Evolutionary conservation across 2,329 filamentous ascomycete species (phyloP), one percentile per base, ranked within the genome.

Genomic region (Colletotrichum aenigma): DNA sequence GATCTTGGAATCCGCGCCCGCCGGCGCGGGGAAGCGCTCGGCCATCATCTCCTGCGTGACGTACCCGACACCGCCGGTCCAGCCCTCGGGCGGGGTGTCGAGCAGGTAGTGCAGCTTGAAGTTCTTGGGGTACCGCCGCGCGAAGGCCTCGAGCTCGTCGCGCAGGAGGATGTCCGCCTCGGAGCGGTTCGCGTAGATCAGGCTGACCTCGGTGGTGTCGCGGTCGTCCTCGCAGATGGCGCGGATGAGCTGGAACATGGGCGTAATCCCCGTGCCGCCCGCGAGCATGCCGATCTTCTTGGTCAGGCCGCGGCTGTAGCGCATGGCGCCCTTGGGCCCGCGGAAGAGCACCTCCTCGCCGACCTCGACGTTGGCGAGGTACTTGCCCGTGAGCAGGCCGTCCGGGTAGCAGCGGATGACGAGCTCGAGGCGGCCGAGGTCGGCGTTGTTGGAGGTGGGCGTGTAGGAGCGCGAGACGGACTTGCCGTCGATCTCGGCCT

Each of bases 121-220:
- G 76, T 91, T 91, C 28, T 86, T 82, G 0, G 89, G 89, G 67
- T 89, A 90, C 30, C 83, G 81, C 26, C 83, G 78, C 1, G 89
- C 89, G 74, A 90, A 91, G 0, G 79, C 78, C 28, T 93, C 91
- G 2, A 93, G 86, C 79, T 93, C 86, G 1, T 85, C 77, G 0
- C 90, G 84, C 18, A 93, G 82, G 9, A 94, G 81, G 70, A 94
- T 93, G 77, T 93, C 92, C 3, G 85, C 85, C 77, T 92, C 90
- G 1, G 85, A 86, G 2, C 88, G 85, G 81, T 92, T 93, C 34
- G 90, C 92, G 75, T 92, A 93, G 34, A 93, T 81, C 6, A 93
- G 83, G 60, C 85, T 89, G 56, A 93, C 81, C 77, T 90, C 82
- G 0, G 92, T 93, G 1, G 84, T 85, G 76, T 93, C 92, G 8